Evolutionary conservation across 257 asterid genomes (phyloP).

Genomic region (Catharanthus roseus): DNA sequence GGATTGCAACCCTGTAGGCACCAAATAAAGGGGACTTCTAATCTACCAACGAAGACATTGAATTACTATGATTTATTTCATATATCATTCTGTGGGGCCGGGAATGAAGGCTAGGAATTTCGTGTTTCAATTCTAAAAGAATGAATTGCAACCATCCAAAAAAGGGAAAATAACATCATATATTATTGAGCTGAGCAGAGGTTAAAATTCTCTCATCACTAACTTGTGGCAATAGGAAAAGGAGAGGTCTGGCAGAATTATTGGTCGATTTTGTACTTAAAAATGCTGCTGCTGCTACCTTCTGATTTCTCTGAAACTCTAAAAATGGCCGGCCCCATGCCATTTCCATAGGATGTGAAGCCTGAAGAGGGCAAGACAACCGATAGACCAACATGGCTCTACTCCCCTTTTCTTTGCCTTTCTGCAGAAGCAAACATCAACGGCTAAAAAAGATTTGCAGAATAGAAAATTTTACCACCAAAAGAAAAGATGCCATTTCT

Average conservation of each 20-base stretch:
- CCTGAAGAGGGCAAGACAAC: neutral
- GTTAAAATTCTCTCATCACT: neutral
- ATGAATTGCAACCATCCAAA: too few relatives aligned
- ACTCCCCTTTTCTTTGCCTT: neutral
- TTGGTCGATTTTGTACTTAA: too few relatives aligned
- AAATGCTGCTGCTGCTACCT: too few relatives aligned
- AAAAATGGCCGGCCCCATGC: neutral
- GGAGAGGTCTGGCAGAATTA: neutral
- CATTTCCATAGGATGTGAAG: neutral
- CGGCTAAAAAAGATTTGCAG: neutral
- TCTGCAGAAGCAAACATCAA: slow-evolving; percentile 1
- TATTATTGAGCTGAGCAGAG: too few relatives aligned
- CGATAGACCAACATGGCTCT: slow-evolving; percentile 8
- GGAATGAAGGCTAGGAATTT: too few relatives aligned
- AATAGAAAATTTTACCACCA: slow-evolving; percentile 1
- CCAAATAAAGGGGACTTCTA: too few relatives aligned
- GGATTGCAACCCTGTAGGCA: too few relatives aligned
- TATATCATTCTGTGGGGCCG: too few relatives aligned
- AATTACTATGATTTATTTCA: too few relatives aligned
- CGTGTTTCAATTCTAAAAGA: too few relatives aligned
- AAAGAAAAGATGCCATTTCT: slow-evolving; percentile 4
- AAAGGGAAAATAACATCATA: too few relatives aligned
- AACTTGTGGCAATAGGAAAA: neutral
- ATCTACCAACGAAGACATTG: too few relatives aligned
- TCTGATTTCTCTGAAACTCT: neutral